Evolutionary conservation across 371 early-diverging fungal genomes (phyloP).

Genomic region (Smittium mucronatum): DNA sequence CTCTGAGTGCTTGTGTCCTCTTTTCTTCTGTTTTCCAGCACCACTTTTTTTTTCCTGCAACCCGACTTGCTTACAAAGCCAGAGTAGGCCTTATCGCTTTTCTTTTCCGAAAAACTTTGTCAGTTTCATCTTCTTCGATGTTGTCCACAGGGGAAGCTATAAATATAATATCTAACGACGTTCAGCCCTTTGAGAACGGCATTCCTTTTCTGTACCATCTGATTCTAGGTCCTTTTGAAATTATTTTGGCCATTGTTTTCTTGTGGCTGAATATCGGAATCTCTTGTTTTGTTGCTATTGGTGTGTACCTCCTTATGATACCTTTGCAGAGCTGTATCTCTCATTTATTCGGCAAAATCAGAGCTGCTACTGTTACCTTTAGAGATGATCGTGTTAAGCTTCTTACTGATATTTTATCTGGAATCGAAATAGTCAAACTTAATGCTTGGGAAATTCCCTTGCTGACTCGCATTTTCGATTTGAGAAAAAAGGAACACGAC

Average conservation of each 20-base stretch:
- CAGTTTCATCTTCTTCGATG: constrained; percentile 29
- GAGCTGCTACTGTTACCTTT: not conserved
- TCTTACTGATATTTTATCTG: not conserved
- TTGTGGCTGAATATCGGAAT: not conserved
- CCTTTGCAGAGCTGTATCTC: not conserved
- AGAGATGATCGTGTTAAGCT: not conserved
- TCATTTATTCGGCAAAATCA: not conserved
- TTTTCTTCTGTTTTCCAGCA: constrained; percentile 30
- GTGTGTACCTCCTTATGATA: not conserved
- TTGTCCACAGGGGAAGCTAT: constrained; percentile 36
- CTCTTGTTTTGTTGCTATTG: not conserved
- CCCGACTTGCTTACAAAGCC: constrained; percentile 28
- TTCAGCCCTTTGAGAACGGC: constrained; percentile 38
- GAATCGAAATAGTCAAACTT: not conserved
- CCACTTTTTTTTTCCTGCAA: constrained; percentile 27
- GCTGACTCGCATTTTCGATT: constrained; percentile 25
- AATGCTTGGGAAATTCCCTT: not conserved
- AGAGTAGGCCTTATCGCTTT: constrained; percentile 33
- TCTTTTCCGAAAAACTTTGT: constrained; percentile 36
- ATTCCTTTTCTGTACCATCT: constrained; percentile 13
- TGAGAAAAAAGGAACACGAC: constrained; percentile 27
- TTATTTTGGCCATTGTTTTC: not conserved
- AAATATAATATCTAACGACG: constrained; percentile 40
- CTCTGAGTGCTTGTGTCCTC: constrained; percentile 19
- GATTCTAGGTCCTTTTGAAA: constrained; percentile 14